A percentile compares a stretch with the other conserved stretches of the same genome.
Evolutionary conservation across 2,329 filamentous ascomycete genomes (phyloP).

Genomic region (Apiospora phragmitis): DNA sequence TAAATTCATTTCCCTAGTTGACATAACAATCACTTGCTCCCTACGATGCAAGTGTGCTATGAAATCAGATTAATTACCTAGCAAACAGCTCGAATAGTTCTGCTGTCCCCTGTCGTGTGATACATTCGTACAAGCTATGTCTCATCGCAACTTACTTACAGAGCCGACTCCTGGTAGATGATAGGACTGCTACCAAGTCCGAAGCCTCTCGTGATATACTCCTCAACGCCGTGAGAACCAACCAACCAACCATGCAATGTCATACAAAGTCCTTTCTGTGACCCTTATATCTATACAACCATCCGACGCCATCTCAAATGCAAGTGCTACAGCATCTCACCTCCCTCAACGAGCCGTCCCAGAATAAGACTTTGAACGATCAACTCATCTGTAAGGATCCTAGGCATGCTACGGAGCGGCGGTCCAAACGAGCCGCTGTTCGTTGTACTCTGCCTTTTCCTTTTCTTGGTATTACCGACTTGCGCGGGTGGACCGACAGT

Average conservation of each 20-base stretch:
- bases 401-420: conserved; percentile 49
- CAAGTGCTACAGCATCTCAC: conserved; percentile 36
- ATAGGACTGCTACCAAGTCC: background rate
- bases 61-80: background rate
- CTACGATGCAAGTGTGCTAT: background rate
- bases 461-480: conserved; percentile 35
- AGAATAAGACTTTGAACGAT: conserved; percentile 91
- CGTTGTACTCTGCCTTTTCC: conserved; percentile 44
- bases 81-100: background rate
- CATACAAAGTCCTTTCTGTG: background rate
- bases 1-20: background rate
- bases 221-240: background rate
- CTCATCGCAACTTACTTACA: background rate
- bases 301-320: background rate
- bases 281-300: background rate
- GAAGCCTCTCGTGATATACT: background rate
- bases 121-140: background rate
- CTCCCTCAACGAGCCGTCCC: conserved; percentile 71
- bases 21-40: background rate
- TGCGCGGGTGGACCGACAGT: conserved; percentile 38
- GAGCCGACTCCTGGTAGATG: background rate
- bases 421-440: conserved; percentile 35
- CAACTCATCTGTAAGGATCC: conserved; percentile 79
- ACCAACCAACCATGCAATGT: background rate
- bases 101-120: background rate